Conservation (phyloP, 78 protist genomes). For the slime mould (Dictyostelium discoideum) region DNA sequence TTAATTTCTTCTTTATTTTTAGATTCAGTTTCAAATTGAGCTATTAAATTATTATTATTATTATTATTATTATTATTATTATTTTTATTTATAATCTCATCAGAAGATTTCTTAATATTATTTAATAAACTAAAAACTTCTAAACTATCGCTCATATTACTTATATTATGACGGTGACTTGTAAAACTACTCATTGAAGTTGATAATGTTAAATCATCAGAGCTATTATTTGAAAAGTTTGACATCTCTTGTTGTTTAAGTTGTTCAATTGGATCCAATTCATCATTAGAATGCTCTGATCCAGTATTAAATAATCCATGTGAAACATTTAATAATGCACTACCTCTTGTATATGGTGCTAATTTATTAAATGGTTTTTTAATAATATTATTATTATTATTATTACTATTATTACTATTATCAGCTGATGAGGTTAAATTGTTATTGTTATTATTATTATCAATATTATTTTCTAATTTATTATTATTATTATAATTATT, state of each 20-base stretch:
- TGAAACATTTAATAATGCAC: conserved; percentile 47
- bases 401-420: not conserved
- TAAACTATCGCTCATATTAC: not conserved
- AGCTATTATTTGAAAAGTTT: not conserved
- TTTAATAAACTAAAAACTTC: not conserved
- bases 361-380: conserved; percentile 28
- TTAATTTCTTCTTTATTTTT: not conserved
- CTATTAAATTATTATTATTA: not conserved
- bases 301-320: conserved; percentile 10
- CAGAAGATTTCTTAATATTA: not conserved
- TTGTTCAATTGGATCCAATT: not conserved
- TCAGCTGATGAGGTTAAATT: not conserved
- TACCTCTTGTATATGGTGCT: conserved; percentile 52
- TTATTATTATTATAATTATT: not conserved
- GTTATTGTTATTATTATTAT: not conserved
- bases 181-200: too few relatives aligned
- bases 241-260: not conserved
- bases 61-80: not conserved
- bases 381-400: not conserved
- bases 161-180: not conserved
- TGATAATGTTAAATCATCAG: not conserved
- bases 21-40: not conserved
- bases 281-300: not conserved
- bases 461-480: not conserved
- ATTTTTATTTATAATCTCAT: not conserved